phyloP scores from a whole-genome alignment of 2,329 filamentous ascomycete species.

The Fusarium sp. region DNA sequence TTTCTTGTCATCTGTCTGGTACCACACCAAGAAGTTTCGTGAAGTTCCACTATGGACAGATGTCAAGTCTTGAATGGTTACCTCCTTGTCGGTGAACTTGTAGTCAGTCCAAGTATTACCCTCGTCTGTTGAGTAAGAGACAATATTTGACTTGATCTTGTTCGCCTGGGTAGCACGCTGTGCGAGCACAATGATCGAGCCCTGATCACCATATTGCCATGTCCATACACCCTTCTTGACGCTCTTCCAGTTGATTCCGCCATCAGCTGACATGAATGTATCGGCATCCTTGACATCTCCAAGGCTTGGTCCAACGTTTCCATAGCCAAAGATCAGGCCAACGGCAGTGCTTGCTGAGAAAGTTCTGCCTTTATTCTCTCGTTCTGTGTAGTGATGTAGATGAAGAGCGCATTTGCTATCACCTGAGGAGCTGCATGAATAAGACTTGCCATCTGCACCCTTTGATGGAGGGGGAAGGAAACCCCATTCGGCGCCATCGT shows the following conservation, averaged over 20 bases:
- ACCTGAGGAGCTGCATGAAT: conserved; percentile 69
- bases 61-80: conserved; percentile 81
- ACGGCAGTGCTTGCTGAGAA: conserved; percentile 89
- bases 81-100: conserved; percentile 74
- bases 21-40: conserved; percentile 92
- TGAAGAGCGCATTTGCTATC: conserved; percentile 82
- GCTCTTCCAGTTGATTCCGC: conserved; percentile 86
- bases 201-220: conserved; percentile 96
- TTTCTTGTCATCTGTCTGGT: conserved; percentile 62
- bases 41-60: conserved; percentile 90
- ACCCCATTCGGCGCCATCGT: conserved; percentile 90
- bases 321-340: conserved; percentile 88
- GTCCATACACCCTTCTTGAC: conserved; percentile 88
- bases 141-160: conserved; percentile 69
- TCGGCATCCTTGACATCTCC: conserved; percentile 74
- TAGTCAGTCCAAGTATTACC: conserved; percentile 81
- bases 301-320: conserved; percentile 83
- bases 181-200: conserved; percentile 89
- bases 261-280: conserved; percentile 91
- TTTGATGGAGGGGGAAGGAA: conserved; percentile 75
- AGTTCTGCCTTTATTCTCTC: conserved; percentile 80
- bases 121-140: conserved; percentile 83
- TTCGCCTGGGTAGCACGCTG: conserved; percentile 74
- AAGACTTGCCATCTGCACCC: conserved; percentile 75
- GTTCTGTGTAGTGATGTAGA: conserved; percentile 94